Evolutionary conservation across 2,329 filamentous ascomycete species (phyloP), one percentile per base, ranked within the genome.

Genomic region (Diplocarpon mali): DNA sequence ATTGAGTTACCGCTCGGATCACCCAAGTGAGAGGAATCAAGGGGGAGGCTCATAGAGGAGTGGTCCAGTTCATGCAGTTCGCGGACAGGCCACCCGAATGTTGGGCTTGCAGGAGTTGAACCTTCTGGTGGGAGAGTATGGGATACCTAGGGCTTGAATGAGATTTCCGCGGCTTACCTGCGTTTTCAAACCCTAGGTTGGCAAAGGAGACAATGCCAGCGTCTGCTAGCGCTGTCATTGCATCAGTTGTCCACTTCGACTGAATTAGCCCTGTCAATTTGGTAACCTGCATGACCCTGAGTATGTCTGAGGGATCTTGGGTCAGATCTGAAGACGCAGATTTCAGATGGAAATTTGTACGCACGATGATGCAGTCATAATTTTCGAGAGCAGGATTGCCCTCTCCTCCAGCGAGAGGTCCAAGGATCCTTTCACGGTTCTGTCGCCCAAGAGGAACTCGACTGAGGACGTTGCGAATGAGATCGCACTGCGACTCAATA

Each of bases 341-440:
- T 4, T n/a, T n/a, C 20, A 24, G 20, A 7, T 24, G 20, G 20
- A 24, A 24, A 24, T 24, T 7, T 24, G 20, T 24, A 24, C 20
- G 7, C 7, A 24, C 20, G 7, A 57, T 50, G 2, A 57, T 40
- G 41, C 55, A 57, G 30, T 56, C 53, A 27, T 57, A 57, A 12
- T 51, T 53, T 8, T 50, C 53, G 14, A 57, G 38, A 4, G 30
- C 46, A 1, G 43, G 41, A 16, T 57, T 57, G 9, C 55, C 55
- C 17, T 48, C 45, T 28, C 45, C 48, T 37, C 35, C 39, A 29
- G 34, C 39, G 10, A 48, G 38, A 15, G 43, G 35, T 1, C 50
- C 51, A 6, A 51, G 40, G 13, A 35, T 37, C 6, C 16, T 8
- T 35, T 51, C 46, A 5, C 55, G 41, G 2, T 45, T 47, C n/a